Conservation (phyloP, 2,329 filamentous ascomycete species). For the Aspergillus luchuensis region DNA sequence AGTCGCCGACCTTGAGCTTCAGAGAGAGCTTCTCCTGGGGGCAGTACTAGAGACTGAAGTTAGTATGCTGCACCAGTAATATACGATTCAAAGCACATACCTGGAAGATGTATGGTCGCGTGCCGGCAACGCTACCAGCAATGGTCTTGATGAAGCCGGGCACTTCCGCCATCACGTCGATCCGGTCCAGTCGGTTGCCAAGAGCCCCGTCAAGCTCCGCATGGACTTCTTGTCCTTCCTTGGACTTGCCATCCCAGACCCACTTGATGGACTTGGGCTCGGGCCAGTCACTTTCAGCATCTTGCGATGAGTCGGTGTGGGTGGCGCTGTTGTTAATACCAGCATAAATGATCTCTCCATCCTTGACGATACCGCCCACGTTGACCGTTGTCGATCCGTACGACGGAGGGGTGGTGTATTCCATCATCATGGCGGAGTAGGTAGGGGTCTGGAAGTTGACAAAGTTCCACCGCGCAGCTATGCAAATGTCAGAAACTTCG, state of each 20-base stretch:
- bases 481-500: slow-evolving; percentile 12
- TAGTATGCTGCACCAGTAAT: slow-evolving; percentile 19
- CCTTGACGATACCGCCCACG: slow-evolving; percentile 78
- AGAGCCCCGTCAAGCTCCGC: slow-evolving; percentile 71
- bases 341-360: slow-evolving; percentile 76
- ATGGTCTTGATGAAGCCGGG: slow-evolving; percentile 95
- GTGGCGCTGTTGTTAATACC: slow-evolving; percentile 65
- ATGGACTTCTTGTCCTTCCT: slow-evolving; percentile 72
- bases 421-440: slow-evolving; percentile 90
- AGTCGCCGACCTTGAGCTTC: slow-evolving; percentile 81
- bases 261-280: slow-evolving; percentile 76
- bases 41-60: slow-evolving; percentile 61
- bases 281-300: slow-evolving; percentile 82
- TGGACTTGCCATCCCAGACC: slow-evolving; percentile 74
- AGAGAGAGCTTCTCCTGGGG: slow-evolving; percentile 68
- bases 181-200: slow-evolving; percentile 71
- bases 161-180: slow-evolving; percentile 96
- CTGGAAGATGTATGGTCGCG: slow-evolving; percentile 98
- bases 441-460: slow-evolving; percentile 83
- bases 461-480: slow-evolving; percentile 88
- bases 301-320: slow-evolving; percentile 70
- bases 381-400: slow-evolving; percentile 84
- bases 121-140: slow-evolving; percentile 82
- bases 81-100: slow-evolving; percentile 51
- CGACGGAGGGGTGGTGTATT: slow-evolving; percentile 89